Conservation (phyloP, 2,329 filamentous ascomycete species). For the Aspergillus sclerotialis region DNA sequence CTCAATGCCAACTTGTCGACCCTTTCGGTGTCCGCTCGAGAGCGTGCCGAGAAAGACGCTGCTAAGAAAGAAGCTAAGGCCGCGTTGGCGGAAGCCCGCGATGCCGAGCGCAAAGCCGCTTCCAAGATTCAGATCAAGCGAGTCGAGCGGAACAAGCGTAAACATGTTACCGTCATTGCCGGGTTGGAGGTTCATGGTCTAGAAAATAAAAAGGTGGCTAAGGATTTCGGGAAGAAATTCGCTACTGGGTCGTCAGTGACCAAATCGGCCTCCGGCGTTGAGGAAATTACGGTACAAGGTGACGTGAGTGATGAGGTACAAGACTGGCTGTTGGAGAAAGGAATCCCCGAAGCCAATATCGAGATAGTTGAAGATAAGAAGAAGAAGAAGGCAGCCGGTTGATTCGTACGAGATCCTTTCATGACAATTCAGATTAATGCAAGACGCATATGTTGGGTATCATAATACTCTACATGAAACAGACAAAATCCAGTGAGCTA, state of each 20-base stretch:
- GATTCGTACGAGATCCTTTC: constrained; percentile 1
- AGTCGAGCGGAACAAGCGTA: constrained; percentile 96
- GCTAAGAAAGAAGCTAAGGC: constrained; percentile 96
- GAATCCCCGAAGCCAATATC: constrained; percentile 91
- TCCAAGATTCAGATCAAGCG: constrained; percentile 88
- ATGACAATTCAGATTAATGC: constrained; percentile 7
- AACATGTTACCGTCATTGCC: constrained; percentile 87
- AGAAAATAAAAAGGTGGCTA: constrained; percentile 90
- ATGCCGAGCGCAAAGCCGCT: constrained; percentile 72
- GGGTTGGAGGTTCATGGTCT: constrained; percentile 86
- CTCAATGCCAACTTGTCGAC: constrained; percentile 76
- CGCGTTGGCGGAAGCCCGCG: constrained; percentile 74
- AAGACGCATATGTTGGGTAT: neutral
- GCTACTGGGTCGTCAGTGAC: constrained; percentile 90
- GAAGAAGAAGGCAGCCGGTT: constrained; percentile 65
- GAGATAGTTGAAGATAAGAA: constrained; percentile 94
- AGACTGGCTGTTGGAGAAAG: constrained; percentile 80
- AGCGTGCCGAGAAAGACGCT: constrained; percentile 91
- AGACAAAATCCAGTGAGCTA: neutral
- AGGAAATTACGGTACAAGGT: constrained; percentile 97
- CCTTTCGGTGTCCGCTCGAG: constrained; percentile 83
- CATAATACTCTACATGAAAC: no score
- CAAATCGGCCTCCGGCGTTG: constrained; percentile 74
- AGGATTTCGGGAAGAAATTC: constrained; percentile 98
- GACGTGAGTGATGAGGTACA: constrained; percentile 92